Evolutionary conservation across 768 basidiomycete genomes (phyloP).

Genomic region (Glaciozyma antarctica): DNA sequence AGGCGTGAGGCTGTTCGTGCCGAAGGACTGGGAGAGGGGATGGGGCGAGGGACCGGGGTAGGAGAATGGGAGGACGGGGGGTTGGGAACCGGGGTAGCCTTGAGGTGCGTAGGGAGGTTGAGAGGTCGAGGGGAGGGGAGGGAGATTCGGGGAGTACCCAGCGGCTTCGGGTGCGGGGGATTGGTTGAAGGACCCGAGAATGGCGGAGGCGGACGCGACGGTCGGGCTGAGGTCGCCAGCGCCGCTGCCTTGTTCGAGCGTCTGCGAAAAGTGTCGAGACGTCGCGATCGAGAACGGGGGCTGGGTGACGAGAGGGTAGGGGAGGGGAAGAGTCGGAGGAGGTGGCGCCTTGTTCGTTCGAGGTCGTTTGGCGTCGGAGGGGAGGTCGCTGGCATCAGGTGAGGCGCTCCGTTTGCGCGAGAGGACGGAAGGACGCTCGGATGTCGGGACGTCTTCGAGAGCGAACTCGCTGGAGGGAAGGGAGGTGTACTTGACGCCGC

Average conservation of each 20-base stretch:
- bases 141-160: background rate
- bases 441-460: conserved; percentile 24
- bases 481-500: conserved; percentile 24
- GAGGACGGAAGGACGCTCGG: background rate
- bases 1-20: too few relatives aligned
- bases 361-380: background rate
- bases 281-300: conserved; percentile 18
- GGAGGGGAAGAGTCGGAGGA: background rate
- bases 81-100: too few relatives aligned
- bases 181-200: conserved; percentile 30
- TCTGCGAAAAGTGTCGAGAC: background rate
- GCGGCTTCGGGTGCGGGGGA: background rate
- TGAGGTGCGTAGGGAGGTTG: background rate
- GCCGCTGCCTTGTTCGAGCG: conserved; percentile 11
- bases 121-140: background rate
- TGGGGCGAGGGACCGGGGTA: background rate
- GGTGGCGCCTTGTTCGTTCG: background rate
- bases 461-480: conserved; percentile 11
- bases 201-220: conserved; percentile 32
- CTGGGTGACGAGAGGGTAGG: background rate
- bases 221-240: conserved; percentile 29
- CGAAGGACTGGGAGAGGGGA: background rate
- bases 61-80: too few relatives aligned
- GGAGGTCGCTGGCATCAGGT: background rate
- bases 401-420: background rate